These are phyloP conservation scores for Fusarium pseudograminearum DNA, from an alignment of 2,329 filamentous ascomycete species.

Conservation along the genomic window DNA sequence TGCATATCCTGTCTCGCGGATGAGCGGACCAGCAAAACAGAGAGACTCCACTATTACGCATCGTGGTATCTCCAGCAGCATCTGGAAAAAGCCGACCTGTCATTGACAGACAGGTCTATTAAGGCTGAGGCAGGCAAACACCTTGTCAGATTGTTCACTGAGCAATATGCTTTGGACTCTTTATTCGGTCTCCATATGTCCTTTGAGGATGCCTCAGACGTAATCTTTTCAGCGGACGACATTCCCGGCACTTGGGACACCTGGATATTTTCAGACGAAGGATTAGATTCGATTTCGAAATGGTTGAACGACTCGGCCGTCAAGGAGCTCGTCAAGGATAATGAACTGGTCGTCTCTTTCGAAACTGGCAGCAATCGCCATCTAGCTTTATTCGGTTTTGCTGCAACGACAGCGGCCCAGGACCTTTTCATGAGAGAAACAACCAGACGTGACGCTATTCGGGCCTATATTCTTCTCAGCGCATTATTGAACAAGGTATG, in stretches of 20 bases:
- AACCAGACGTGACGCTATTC: background rate
- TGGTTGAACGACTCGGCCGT: slow-evolving; percentile 1
- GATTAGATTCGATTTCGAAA: background rate
- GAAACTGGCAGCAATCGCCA: background rate
- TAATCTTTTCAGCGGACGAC: background rate
- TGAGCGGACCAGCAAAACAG: background rate
- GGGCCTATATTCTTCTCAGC: background rate
- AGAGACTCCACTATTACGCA: background rate
- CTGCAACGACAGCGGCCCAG: background rate
- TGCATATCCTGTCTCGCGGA: background rate
- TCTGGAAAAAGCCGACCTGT: background rate
- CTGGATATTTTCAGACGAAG: background rate
- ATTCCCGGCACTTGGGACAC: background rate
- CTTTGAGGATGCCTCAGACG: background rate
- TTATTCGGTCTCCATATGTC: background rate
- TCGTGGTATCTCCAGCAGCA: background rate
- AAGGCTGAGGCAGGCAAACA: background rate
- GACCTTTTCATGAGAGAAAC: background rate
- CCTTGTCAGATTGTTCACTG: background rate
- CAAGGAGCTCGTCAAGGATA: background rate
- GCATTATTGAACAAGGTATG: background rate
- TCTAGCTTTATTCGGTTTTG: background rate
- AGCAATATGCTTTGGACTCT: background rate
- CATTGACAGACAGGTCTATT: background rate
- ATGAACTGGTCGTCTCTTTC: background rate